phyloP scores from a whole-genome alignment of 2,329 filamentous ascomycete species.

The Ophiostoma quercus region DNA sequence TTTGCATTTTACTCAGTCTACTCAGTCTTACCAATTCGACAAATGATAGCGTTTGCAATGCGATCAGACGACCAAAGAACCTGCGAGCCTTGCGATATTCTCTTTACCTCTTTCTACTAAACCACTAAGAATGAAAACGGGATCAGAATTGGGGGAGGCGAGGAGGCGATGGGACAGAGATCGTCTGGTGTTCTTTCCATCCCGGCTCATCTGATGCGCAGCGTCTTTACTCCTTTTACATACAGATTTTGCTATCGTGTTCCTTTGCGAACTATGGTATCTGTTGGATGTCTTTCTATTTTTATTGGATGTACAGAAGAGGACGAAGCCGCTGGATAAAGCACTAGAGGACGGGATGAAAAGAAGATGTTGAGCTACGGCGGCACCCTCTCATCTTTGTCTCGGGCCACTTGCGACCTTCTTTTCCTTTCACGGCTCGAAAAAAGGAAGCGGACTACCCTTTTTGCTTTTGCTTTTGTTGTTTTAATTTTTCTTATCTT shows the following conservation, averaged over 20 bases:
- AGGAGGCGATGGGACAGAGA: not conserved
- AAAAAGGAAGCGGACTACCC: conserved; percentile 23
- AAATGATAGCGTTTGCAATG: conserved; percentile 14
- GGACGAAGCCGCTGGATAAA: not conserved
- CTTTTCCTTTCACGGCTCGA: conserved; percentile 13
- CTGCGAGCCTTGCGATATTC: not conserved
- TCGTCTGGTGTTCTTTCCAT: not conserved
- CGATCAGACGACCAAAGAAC: not conserved
- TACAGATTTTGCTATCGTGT: not conserved
- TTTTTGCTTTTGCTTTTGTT: conserved; percentile 17
- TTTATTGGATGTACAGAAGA: conserved; percentile 12
- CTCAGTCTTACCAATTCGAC: conserved; percentile 10
- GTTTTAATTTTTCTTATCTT: conserved; percentile 18
- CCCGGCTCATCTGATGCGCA: not conserved
- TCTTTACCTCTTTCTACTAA: not conserved
- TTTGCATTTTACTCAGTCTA: conserved; percentile 8
- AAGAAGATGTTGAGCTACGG: not conserved
- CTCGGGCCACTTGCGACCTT: not conserved
- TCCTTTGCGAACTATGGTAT: conserved; percentile 5
- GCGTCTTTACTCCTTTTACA: conserved; percentile 11
- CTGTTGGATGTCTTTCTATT: not conserved
- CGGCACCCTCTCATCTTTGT: not conserved
- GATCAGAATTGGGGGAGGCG: not conserved
- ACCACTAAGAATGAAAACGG: conserved; percentile 15
- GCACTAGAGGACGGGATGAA: not conserved